These are phyloP conservation scores for Podospora sp. DNA, from an alignment of 495 filamentous ascomycete species.

Conservation along the genomic window DNA sequence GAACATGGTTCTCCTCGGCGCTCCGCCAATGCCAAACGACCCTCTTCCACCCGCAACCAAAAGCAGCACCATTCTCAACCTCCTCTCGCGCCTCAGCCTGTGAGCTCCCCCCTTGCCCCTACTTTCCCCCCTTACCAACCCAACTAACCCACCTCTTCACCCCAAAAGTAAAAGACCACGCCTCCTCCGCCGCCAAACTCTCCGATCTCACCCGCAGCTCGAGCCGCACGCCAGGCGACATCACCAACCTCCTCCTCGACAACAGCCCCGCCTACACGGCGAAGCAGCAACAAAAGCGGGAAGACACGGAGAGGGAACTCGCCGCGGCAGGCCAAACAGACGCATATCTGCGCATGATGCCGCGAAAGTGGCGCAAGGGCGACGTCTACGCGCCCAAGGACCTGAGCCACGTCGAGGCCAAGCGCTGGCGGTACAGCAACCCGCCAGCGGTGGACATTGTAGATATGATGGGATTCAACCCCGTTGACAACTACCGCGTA, in stretches of 20 bases:
- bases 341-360: constrained; percentile 45
- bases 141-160: constrained; percentile 15
- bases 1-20: constrained; percentile 20
- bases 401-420: constrained; percentile 71
- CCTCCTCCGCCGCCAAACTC: constrained; percentile 21
- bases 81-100: not conserved
- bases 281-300: constrained; percentile 1
- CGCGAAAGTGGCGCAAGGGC: constrained; percentile 67
- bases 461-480: constrained; percentile 79
- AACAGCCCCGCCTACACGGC: constrained; percentile 11
- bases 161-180: constrained; percentile 19
- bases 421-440: constrained; percentile 54
- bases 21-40: constrained; percentile 16
- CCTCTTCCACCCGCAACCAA: constrained; percentile 22
- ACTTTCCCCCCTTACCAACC: constrained; percentile 1
- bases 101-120: not conserved
- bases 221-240: not conserved
- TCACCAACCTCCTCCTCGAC: constrained; percentile 17
- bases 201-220: constrained; percentile 10
- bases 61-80: constrained; percentile 21
- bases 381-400: constrained; percentile 93
- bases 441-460: constrained; percentile 67
- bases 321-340: constrained; percentile 21
- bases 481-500: constrained; percentile 83
- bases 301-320: constrained; percentile 24